Conservation (phyloP, 176 grass and related monocot genomes). For the Eleusine coracana region DNA sequence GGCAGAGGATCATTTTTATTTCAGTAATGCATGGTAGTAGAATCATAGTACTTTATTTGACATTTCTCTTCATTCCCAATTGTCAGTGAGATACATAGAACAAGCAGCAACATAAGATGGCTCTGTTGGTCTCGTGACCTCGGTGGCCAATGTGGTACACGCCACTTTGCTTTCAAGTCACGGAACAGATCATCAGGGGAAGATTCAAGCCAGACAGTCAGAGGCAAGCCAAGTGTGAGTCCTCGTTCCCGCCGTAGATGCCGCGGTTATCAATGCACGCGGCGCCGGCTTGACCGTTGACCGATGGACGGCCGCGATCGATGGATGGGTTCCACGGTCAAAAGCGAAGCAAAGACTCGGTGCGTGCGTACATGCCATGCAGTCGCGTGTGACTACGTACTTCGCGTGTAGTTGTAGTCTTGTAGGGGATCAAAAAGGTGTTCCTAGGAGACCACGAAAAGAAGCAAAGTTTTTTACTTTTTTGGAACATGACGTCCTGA, state of each 20-base stretch:
- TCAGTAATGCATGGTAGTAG: too few relatives aligned
- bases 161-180: too few relatives aligned
- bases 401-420: too few relatives aligned
- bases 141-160: too few relatives aligned
- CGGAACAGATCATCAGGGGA: too few relatives aligned
- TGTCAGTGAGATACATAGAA: too few relatives aligned
- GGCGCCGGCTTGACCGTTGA: not conserved
- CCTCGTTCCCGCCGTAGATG: not conserved
- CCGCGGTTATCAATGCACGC: not conserved
- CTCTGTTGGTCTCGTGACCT: too few relatives aligned
- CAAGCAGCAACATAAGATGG: too few relatives aligned
- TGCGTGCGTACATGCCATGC: not conserved
- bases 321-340: not conserved
- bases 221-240: not conserved
- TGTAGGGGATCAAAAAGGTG: not conserved
- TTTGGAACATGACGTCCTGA: not conserved
- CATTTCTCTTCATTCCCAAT: too few relatives aligned
- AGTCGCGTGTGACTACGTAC: not conserved
- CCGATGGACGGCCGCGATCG: not conserved
- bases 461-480: not conserved
- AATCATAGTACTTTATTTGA: too few relatives aligned
- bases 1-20: too few relatives aligned
- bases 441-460: conserved; percentile 17
- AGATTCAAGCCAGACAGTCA: not conserved
- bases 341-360: not conserved